Percentiles rank a stretch among this genome's conserved stretches.
Evolutionary conservation across 441 rosid genomes (phyloP).

Genomic region (Theobroma grandiflorum): DNA sequence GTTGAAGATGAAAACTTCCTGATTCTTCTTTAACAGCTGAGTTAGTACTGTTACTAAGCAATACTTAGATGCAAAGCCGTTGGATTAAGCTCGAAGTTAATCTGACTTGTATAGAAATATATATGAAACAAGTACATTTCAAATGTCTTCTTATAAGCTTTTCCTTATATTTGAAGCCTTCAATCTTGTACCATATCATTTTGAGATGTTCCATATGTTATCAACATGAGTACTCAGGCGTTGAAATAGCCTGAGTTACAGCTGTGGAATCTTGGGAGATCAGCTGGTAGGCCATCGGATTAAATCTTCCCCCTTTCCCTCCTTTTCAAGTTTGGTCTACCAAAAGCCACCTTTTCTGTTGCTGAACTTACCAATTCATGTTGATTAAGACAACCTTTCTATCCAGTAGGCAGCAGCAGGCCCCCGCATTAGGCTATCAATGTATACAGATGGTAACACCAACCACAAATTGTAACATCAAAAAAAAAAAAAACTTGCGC

Average conservation of each 20-base stretch:
- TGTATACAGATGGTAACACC: background rate
- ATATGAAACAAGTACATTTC: background rate
- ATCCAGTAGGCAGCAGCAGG: background rate
- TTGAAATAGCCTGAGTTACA: background rate
- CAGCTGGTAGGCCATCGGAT: background rate
- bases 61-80: background rate
- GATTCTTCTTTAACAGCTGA: background rate
- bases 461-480: background rate
- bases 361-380: background rate
- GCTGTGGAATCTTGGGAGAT: background rate
- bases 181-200: background rate
- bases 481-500: background rate
- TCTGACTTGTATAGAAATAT: background rate
- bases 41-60: background rate
- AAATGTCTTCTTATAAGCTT: background rate
- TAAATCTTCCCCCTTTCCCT: background rate
- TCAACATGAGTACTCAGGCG: background rate
- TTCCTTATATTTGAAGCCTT: background rate
- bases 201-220: background rate
- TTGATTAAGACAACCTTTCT: slow-evolving; percentile 1
- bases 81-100: background rate
- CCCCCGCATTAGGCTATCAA: slow-evolving; percentile 1
- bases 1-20: background rate
- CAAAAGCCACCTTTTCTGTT: background rate
- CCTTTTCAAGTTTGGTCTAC: slow-evolving; percentile 2